Evolutionary conservation across 2,329 filamentous ascomycete genomes (phyloP), one percentile per base, ranked within the genome.

Genomic region (Nemania sp.): DNA sequence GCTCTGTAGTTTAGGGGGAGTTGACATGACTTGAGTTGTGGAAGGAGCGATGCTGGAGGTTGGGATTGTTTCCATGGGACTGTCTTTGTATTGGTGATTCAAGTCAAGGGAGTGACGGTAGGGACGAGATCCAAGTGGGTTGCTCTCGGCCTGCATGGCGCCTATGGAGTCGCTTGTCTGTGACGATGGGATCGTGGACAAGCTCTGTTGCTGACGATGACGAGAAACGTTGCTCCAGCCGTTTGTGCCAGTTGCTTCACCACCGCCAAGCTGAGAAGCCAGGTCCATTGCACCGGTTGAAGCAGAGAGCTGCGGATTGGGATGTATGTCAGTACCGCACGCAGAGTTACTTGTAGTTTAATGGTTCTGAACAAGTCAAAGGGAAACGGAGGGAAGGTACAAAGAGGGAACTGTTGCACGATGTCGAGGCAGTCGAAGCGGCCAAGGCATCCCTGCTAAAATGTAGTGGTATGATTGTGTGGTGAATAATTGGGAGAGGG

Each of bases 231-330:
- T 81, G 69, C 82, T 83, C 83, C 87, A 91, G 67, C 82, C 80
- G 77, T 82, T 78, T 54, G 71, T 68, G 42, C 73, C 70, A 49
- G 75, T 69, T 40, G 74, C 63, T 50, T 74, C 71, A 65, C 91
- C 87, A 60, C 86, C 83, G 65, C 83, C 87, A 48, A 87, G 84
- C 63, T 87, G 87, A 51, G 87, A 87, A 59, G 91, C 90, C 73
- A 96, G 83, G 76, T 96, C 91, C 71, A 93, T 83, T 54, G 91
- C 89, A 73, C 90, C 87, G 68, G 90, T 91, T 64, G 91, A 92
- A 57, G 90, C 87, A 74, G 91, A 92, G 63, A 94, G 81, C 87
- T 95, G 79, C 74, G 77, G 74, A 60, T 73, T 45, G 15, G 29
- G 64, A 63, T 60, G 66, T 59, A 60, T 62, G 74, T 78, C 71